Evolutionary conservation across 176 grass and related monocot genomes (phyloP).

Genomic region (Alopecurus myosuroides): DNA sequence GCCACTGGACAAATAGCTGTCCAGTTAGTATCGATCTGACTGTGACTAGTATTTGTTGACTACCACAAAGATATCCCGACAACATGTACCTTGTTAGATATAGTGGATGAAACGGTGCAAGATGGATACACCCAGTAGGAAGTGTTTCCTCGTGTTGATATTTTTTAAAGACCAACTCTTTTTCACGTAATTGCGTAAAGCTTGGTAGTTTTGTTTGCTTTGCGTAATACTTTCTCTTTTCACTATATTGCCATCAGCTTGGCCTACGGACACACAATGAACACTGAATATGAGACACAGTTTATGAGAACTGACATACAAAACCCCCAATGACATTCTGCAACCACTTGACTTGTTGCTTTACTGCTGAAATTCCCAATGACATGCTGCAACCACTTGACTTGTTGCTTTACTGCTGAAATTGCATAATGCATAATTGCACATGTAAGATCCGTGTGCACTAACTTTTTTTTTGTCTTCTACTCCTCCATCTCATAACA

Average conservation of each 20-base stretch:
- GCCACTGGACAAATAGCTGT: neutral
- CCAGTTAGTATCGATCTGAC: neutral
- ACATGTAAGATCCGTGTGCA: neutral
- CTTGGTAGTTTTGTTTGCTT: neutral
- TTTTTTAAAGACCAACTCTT: neutral
- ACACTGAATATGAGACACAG: neutral
- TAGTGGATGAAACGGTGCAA: neutral
- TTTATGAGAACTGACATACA: neutral
- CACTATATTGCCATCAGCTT: neutral
- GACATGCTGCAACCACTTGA: neutral
- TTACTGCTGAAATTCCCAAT: slow-evolving; percentile 5
- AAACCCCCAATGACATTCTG: neutral
- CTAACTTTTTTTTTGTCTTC: neutral
- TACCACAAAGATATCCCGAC: neutral
- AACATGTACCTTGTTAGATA: slow-evolving; percentile 4
- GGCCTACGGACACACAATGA: neutral
- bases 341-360: neutral
- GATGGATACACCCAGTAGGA: neutral
- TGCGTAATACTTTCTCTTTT: neutral
- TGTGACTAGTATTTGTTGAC: neutral
- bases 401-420: slow-evolving; percentile 6
- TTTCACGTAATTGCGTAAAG: neutral
- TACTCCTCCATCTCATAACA: too few species aligned
- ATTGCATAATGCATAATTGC: neutral
- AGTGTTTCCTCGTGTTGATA: neutral